phyloP scores from a whole-genome alignment of 176 grass and related monocot species.

The Hordeum vulgare region MorexV3_pseudomolecules_assembly NC_058520.1:100850478-100850977 shows the following conservation, averaged over 20 bases:
- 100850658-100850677: conserved; percentile 56
- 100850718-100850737: conserved; percentile 91
- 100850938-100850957: conserved; percentile 77
- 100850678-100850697: conserved; percentile 35
- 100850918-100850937: conserved; percentile 82
- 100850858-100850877: background rate
- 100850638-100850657: conserved; percentile 56
- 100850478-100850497: background rate
- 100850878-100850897: conserved; percentile 53
- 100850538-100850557: background rate
- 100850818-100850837: background rate
- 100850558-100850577: background rate
- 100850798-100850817: conserved; percentile 4
- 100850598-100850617: conserved; percentile 52
- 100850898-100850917: conserved; percentile 75
- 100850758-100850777: conserved; percentile 82
- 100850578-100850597: conserved; percentile 33
- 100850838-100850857: background rate
- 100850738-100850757: conserved; percentile 59
- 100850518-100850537: background rate
- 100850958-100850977: conserved; percentile 62
- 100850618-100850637: conserved; percentile 64
- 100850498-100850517: background rate
- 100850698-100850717: conserved; percentile 64
- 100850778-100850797: conserved; percentile 74